Evolutionary conservation across 129 eudicot species (phyloP), one percentile per base, ranked within the genome.

Genomic region (Flaveria bidentis): DNA sequence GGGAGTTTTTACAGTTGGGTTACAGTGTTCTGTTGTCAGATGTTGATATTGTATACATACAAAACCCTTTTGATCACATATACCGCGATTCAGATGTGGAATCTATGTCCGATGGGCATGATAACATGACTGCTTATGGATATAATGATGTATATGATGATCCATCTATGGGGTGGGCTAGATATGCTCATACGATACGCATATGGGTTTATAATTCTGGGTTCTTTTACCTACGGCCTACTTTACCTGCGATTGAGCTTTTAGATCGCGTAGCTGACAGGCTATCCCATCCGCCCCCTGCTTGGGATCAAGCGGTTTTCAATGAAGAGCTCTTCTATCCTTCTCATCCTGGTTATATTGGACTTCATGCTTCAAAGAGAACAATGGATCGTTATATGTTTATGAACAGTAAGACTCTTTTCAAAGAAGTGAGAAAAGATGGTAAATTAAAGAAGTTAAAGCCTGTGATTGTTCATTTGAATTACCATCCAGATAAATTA

Each of bases 191-290:
- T 64, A 88, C 96, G 5, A 88, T 84, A 89, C 76, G 96, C 6
- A 90, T 90, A 77, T 90, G 96, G 96, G 96, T 88, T 51, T 90
- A 82, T 66, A 90, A 90, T 52, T 90, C 93, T 14, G 96, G 96
- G 15, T 90, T 90, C 76, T 90, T 90, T 50, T 90, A 85, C 78
- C 76, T 90, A 51, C 74, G 96, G 65, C 96, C 96, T 22, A 90
- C 96, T n/a, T 72, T 86, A 72, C 91, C 92, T 75, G 81, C 96
- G 49, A 84, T 90, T 26, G 96, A 90, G 82, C 93, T 90, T 69
- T 81, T 90, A 36, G 96, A 90, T 82, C 92, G 96, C 6, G 90
- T 87, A 30, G 85, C 93, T 72, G 88, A 86, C 69, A 70, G 93
- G 79, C 87, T 90, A 22, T 49, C 93, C 1, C 76, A 47, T 10